These are phyloP conservation scores for Suillus alpinus DNA, from an alignment of 768 basidiomycete genomes.

Conservation along the genomic window DNA sequence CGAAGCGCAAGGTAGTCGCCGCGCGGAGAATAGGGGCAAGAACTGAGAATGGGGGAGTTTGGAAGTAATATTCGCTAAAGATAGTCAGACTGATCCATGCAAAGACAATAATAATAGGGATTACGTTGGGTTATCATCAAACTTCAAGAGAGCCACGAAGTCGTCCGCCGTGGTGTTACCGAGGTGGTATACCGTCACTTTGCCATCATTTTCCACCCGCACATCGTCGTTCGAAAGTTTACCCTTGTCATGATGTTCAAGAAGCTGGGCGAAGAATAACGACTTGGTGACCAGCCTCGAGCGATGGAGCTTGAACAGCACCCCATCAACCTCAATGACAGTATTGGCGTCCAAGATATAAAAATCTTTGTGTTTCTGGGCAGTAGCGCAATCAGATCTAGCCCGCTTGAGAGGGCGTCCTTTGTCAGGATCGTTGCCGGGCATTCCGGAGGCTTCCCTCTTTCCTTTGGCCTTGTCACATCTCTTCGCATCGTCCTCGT, in stretches of 20 bases:
- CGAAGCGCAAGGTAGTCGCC: constrained; percentile 32
- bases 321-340: constrained; percentile 31
- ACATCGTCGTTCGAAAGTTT: background rate
- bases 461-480: background rate
- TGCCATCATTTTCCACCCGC: background rate
- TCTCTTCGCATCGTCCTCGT: background rate
- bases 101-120: background rate
- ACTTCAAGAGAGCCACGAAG: background rate
- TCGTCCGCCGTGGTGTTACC: background rate
- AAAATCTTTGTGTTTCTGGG: constrained; percentile 16
- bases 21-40: constrained; percentile 35
- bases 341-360: constrained; percentile 37
- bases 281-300: constrained; percentile 31
- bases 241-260: constrained; percentile 10
- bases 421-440: background rate
- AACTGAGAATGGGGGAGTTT: constrained; percentile 26
- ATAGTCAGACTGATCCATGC: background rate
- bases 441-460: background rate
- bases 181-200: constrained; percentile 1
- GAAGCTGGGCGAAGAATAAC: constrained; percentile 30
- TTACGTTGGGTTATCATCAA: constrained; percentile 6
- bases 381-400: background rate
- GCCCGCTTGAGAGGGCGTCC: background rate
- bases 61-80: constrained; percentile 23
- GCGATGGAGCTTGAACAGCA: constrained; percentile 34